phyloP scores from a whole-genome alignment of 768 basidiomycete genomes.

The Leccinum truebloodii region DNA sequence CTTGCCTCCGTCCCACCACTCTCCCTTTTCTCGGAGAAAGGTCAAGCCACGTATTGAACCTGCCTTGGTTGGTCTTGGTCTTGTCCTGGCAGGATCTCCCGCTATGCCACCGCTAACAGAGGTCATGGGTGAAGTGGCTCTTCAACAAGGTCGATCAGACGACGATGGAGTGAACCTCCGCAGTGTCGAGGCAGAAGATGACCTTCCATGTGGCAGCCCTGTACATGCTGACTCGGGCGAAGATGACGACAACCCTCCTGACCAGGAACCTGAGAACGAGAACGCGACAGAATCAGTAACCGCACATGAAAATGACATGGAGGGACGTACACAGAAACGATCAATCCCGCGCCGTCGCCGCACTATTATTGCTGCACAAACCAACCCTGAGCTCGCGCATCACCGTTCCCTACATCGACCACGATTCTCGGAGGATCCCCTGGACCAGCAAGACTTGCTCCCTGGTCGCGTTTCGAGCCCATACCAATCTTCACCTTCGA shows the following conservation, averaged over 20 bases:
- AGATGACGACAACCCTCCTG: constrained; percentile 47
- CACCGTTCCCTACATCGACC: constrained; percentile 53
- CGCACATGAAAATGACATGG: constrained; percentile 15
- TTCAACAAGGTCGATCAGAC: constrained; percentile 85
- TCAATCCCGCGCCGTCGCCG: constrained; percentile 38
- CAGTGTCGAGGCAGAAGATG: constrained; percentile 49
- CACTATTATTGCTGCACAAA: constrained; percentile 67
- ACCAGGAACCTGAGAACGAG: constrained; percentile 40
- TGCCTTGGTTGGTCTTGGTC: constrained; percentile 81
- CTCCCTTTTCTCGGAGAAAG: constrained; percentile 56
- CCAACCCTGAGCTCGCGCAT: constrained; percentile 70
- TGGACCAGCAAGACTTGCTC: constrained; percentile 63
- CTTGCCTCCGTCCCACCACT: constrained; percentile 48
- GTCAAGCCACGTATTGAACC: constrained; percentile 75
- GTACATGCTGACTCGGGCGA: constrained; percentile 27
- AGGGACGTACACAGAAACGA: constrained; percentile 11
- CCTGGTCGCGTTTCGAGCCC: constrained; percentile 41
- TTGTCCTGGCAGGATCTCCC: constrained; percentile 73
- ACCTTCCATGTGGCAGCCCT: constrained; percentile 33
- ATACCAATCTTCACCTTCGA: constrained; percentile 73
- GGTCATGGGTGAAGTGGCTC: constrained; percentile 77
- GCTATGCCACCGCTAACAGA: constrained; percentile 74
- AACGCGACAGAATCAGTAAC: constrained; percentile 16
- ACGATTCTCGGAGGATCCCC: constrained; percentile 68
- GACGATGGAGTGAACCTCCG: constrained; percentile 53